Conservation (phyloP, 2,329 filamentous ascomycete species). For the Ascochyta clinopodiicola region DNA sequence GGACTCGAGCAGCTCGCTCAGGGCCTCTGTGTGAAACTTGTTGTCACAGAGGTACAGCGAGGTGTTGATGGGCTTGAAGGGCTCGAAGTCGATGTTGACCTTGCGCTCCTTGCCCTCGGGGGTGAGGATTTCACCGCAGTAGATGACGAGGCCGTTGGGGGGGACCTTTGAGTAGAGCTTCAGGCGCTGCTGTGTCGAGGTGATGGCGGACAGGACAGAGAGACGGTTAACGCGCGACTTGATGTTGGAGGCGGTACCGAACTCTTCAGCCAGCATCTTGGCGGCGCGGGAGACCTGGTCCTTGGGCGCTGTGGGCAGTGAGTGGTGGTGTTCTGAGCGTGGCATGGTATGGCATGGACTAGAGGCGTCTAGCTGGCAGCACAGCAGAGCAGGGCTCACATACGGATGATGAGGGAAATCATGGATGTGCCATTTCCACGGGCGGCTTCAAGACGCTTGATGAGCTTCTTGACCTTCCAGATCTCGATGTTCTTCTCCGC, state of each 20-base stretch:
- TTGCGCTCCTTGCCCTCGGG: constrained; percentile 98
- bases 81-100: constrained; percentile 99
- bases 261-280: constrained; percentile 99
- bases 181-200: constrained; percentile 96
- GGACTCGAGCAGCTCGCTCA: constrained; percentile 95
- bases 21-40: constrained; percentile 98
- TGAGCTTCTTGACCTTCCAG: constrained; percentile 99
- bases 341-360: background rate
- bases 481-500: constrained; percentile 96
- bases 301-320: constrained; percentile 76
- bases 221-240: constrained; percentile 99
- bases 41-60: constrained; percentile 99
- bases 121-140: constrained; percentile 99
- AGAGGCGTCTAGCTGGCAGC: background rate
- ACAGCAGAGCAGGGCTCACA: constrained; percentile 46
- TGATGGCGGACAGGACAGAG: constrained; percentile 97
- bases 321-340: constrained; percentile 22
- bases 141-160: constrained; percentile 95
- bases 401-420: constrained; percentile 99
- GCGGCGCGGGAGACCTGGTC: constrained; percentile 94
- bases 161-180: constrained; percentile 99
- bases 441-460: constrained; percentile 96
- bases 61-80: constrained; percentile 99
- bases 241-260: constrained; percentile 98
- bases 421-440: constrained; percentile 99